phyloP scores from a whole-genome alignment of 257 asterid genomes.

The Lycium barbarum region DNA sequence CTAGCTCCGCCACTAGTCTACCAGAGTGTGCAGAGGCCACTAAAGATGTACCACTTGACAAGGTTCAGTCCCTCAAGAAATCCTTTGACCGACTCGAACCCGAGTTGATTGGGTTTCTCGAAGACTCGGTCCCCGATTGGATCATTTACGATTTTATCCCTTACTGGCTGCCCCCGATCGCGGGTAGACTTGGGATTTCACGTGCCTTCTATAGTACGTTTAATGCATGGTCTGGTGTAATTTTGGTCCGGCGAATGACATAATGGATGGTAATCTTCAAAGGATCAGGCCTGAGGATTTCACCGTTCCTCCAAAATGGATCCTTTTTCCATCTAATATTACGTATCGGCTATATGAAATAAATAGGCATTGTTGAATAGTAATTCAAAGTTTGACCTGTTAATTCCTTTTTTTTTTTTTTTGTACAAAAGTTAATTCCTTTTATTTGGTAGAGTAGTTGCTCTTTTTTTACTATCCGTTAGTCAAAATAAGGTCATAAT shows the following conservation, averaged over 20 bases:
- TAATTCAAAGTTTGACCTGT: neutral
- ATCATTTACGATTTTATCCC: conserved; percentile 38
- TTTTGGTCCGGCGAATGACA: conserved; percentile 1
- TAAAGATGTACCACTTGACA: conserved; percentile 33
- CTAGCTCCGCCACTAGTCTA: too few relatives aligned
- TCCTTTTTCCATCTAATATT: conserved; percentile 39
- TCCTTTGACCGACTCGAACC: conserved; percentile 43
- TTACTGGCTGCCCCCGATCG: conserved; percentile 40
- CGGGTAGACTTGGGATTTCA: conserved; percentile 28
- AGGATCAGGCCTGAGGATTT: conserved; percentile 42
- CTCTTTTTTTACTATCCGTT: neutral
- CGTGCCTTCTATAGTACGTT: conserved; percentile 34
- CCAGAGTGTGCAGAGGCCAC: conserved; percentile 45
- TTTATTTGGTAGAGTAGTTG: neutral
- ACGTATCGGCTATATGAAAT: conserved; percentile 39
- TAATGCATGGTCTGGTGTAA: conserved; percentile 25
- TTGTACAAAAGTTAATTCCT: too few relatives aligned
- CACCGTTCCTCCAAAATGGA: conserved; percentile 40
- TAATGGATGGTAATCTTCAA: neutral
- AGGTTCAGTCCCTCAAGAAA: conserved; percentile 44
- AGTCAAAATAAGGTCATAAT: neutral
- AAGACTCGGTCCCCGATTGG: conserved; percentile 42
- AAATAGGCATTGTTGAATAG: neutral
- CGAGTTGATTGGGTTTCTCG: conserved; percentile 32
- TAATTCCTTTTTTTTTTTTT: neutral